Percentiles rank a stretch among this genome's conserved stretches.
Evolutionary conservation across 1,284 basidiomycete species (phyloP).

Genomic region (Ceratobasidium sp.): DNA sequence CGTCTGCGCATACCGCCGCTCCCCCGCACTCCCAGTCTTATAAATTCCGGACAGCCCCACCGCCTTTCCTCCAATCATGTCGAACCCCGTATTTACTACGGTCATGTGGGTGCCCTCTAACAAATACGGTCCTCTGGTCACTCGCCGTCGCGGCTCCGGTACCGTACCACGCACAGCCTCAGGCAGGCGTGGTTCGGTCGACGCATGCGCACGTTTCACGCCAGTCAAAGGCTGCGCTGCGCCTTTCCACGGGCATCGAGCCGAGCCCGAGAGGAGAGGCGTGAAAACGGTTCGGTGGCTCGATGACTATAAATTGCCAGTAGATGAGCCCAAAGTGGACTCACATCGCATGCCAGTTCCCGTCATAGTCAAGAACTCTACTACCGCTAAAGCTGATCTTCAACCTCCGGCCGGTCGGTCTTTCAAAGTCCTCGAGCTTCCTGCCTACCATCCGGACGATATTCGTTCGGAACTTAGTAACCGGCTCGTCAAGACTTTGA

Average conservation of each 20-base stretch:
- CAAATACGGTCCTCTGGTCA: slow-evolving; percentile 39
- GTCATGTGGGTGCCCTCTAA: slow-evolving; percentile 42
- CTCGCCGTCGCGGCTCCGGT: slow-evolving; percentile 35
- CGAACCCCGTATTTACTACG: slow-evolving; percentile 27
- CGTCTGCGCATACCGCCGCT: background rate
- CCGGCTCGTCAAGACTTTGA: slow-evolving; percentile 38
- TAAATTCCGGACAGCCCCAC: background rate
- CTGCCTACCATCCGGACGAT: slow-evolving; percentile 27
- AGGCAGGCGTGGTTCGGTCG: slow-evolving; percentile 26
- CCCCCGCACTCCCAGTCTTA: background rate
- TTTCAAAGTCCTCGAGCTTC: slow-evolving; percentile 34
- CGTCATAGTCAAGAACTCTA: slow-evolving; percentile 6
- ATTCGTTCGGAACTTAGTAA: slow-evolving; percentile 26
- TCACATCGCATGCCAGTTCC: slow-evolving; percentile 39
- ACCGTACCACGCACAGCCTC: slow-evolving; percentile 34
- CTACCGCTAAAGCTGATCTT: background rate
- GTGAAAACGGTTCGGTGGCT: slow-evolving; percentile 40
- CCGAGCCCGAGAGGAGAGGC: slow-evolving; percentile 23
- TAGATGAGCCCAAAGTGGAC: slow-evolving; percentile 13
- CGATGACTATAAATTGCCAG: slow-evolving; percentile 33
- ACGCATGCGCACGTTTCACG: slow-evolving; percentile 10
- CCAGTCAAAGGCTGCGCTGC: background rate
- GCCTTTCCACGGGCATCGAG: slow-evolving; percentile 4
- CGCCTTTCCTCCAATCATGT: slow-evolving; percentile 17
- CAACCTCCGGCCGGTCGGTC: slow-evolving; percentile 29